Conservation (phyloP, 495 filamentous ascomycete genomes). For the Podospora pseudopauciseta region DNA sequence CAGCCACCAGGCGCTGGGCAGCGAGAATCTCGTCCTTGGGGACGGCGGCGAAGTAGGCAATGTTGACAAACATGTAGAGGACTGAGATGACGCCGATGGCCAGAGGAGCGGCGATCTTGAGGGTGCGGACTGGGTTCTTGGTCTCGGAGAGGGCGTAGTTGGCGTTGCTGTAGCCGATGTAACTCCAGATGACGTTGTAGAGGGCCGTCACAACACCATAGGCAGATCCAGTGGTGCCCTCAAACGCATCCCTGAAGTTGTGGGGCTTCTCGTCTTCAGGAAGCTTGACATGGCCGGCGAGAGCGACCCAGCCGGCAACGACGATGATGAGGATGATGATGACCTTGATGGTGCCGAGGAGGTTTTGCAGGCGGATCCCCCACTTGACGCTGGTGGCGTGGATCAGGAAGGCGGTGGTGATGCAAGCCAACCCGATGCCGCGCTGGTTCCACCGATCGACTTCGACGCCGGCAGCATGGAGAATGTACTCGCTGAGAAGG, state of each 20-base stretch:
- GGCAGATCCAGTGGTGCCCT: conserved; percentile 53
- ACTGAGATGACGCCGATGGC: conserved; percentile 59
- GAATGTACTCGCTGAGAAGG: conserved; percentile 56
- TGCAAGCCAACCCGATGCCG: conserved; percentile 62
- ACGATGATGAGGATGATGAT: conserved; percentile 64
- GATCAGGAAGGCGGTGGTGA: conserved; percentile 59
- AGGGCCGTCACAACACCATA: conserved; percentile 62
- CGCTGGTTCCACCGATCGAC: conserved; percentile 65
- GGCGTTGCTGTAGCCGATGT: conserved; percentile 63
- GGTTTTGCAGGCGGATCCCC: conserved; percentile 63
- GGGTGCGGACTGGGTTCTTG: conserved; percentile 58
- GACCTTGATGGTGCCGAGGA: conserved; percentile 66
- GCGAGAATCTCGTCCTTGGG: conserved; percentile 58
- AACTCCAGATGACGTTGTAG: conserved; percentile 65
- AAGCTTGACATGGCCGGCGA: conserved; percentile 53
- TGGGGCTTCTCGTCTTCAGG: conserved; percentile 46
- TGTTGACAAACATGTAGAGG: conserved; percentile 66
- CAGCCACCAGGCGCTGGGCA: conserved; percentile 59
- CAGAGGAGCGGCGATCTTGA: conserved; percentile 60
- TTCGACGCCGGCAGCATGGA: conserved; percentile 56
- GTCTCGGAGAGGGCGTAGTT: conserved; percentile 61
- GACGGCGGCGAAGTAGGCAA: conserved; percentile 69
- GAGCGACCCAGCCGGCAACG: conserved; percentile 60
- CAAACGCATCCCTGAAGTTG: conserved; percentile 66
- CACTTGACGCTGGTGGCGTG: conserved; percentile 62